These are phyloP conservation scores for Aspergillus hortae DNA, from an alignment of 2,329 filamentous ascomycete species.

Conservation along the genomic window DNA sequence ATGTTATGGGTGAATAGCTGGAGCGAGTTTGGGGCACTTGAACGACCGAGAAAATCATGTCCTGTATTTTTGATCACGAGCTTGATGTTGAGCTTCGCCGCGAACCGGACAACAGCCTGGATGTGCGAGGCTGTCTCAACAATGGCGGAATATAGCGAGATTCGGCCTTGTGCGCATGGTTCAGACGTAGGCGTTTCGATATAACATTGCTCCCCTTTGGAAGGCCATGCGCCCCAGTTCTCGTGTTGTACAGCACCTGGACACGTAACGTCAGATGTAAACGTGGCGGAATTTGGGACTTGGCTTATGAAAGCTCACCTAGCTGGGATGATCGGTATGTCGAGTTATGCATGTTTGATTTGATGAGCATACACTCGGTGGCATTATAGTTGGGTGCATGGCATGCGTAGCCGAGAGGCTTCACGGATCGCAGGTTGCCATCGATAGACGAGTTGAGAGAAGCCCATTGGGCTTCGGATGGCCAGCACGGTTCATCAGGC, in stretches of 20 bases:
- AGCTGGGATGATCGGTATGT: neutral
- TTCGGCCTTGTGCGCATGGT: slow-evolving; percentile 32
- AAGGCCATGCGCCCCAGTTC: slow-evolving; percentile 41
- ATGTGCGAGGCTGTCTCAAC: slow-evolving; percentile 30
- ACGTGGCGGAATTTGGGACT: neutral
- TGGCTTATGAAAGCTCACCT: neutral
- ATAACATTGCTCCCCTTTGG: slow-evolving; percentile 35
- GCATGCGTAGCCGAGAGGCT: neutral
- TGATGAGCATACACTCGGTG: neutral
- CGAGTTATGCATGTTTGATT: neutral
- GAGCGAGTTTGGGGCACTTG: slow-evolving; percentile 31
- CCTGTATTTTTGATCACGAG: slow-evolving; percentile 13
- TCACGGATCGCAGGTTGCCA: neutral
- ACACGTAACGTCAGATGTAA: neutral
- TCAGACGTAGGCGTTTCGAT: slow-evolving; percentile 22
- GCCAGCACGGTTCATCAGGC: neutral
- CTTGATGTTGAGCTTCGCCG: slow-evolving; percentile 18
- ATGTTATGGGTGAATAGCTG: slow-evolving; percentile 22
- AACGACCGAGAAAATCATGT: slow-evolving; percentile 16
- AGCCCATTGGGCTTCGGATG: neutral
- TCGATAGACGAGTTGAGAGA: neutral
- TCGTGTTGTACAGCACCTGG: slow-evolving; percentile 30
- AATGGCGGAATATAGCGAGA: slow-evolving; percentile 36
- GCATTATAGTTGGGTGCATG: neutral
- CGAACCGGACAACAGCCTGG: slow-evolving; percentile 37